Conservation (phyloP, 768 basidiomycete genomes). For the Psilocybe cubensis region DNA sequence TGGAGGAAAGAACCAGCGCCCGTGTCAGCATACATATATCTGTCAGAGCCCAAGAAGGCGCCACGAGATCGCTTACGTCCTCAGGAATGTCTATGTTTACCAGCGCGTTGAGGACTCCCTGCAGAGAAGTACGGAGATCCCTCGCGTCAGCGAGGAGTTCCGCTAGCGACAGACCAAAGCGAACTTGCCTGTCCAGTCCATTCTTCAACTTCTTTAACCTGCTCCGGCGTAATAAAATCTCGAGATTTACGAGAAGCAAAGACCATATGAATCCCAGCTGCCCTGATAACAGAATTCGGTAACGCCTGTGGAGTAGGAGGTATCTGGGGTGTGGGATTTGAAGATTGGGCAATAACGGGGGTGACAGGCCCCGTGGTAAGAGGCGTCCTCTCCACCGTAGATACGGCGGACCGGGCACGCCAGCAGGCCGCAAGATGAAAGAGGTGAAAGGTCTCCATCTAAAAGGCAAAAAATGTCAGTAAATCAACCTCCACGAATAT, state of each 20-base stretch:
- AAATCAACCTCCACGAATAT: background rate
- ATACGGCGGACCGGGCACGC: conserved; percentile 38
- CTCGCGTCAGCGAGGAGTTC: conserved; percentile 4
- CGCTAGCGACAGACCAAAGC: background rate
- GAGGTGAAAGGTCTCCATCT: conserved; percentile 90
- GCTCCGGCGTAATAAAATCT: conserved; percentile 75
- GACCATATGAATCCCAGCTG: conserved; percentile 82
- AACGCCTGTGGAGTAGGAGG: conserved; percentile 20
- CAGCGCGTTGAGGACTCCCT: conserved; percentile 64
- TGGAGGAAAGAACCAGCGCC: background rate
- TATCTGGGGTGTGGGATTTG: conserved; percentile 22
- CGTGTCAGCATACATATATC: conserved; percentile 17
- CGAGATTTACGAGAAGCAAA: conserved; percentile 76
- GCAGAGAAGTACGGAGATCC: conserved; percentile 2
- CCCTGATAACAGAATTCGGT: conserved; percentile 53
- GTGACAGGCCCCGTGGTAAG: conserved; percentile 47
- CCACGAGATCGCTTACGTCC: conserved; percentile 45
- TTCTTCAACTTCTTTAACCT: conserved; percentile 60
- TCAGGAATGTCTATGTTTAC: conserved; percentile 46
- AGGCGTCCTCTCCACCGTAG: conserved; percentile 37
- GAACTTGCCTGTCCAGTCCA: conserved; percentile 56
- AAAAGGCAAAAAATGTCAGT: background rate
- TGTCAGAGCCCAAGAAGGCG: conserved; percentile 13
- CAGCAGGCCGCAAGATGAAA: conserved; percentile 80
- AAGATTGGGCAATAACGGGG: conserved; percentile 36